Base-by-base conservation (phyloP, 768 basidiomycete genomes). In the Holtermannia corniformis region DNA sequence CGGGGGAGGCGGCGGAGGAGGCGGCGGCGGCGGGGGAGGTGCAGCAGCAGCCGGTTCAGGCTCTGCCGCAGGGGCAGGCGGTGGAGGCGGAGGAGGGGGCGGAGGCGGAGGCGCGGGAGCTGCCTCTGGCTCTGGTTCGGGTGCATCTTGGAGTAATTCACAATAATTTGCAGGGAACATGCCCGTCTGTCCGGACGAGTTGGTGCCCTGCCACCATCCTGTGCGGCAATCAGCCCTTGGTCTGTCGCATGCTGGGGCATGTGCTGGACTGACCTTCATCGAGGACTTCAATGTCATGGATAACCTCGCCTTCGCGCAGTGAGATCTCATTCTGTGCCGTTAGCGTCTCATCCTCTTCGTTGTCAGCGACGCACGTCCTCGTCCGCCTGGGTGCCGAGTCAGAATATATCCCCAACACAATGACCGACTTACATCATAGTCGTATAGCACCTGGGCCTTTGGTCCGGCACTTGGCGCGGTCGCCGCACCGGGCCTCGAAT, bases 91-190 rank as follows among this genome's bases (percentile, higher is more conserved):
- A 4, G 67, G 54, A 5, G 65, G 82, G 0, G 84, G 81, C 1
- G 69, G 59, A 25, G 73, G 60, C 13, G 71, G 64, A 5, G 72
- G 79, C 0, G 81, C 75, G 10, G 77, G 73, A 7, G 75, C 47
- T 20, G 59, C 57, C 45, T 59, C 63, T 4, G 57, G 49, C 27
- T 48, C 50, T 44, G 52, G 24, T 20, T 49, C 48, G 44, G 57
- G 72, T 13, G 71, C 76, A 19, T 45, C 61, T 56, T 84, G 82
- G 13, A 88, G 68, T 28, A 87, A 60, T 61, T 91, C 85, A 40
- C 92, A 89, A 61, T 93, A 95, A 67, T 90, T 91, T 5, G 89
- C 86, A 54, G 90, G 91, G 81, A 93, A 95, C 26, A 92, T 71
- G 5, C 91, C 92, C 4, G 72, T 76, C 75, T 85, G 83, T 3